Percentiles rank a stretch among this genome's conserved stretches.
Evolutionary conservation across 2,329 filamentous ascomycete genomes (phyloP).

Genomic region (Pseudogymnoascus sp.): DNA sequence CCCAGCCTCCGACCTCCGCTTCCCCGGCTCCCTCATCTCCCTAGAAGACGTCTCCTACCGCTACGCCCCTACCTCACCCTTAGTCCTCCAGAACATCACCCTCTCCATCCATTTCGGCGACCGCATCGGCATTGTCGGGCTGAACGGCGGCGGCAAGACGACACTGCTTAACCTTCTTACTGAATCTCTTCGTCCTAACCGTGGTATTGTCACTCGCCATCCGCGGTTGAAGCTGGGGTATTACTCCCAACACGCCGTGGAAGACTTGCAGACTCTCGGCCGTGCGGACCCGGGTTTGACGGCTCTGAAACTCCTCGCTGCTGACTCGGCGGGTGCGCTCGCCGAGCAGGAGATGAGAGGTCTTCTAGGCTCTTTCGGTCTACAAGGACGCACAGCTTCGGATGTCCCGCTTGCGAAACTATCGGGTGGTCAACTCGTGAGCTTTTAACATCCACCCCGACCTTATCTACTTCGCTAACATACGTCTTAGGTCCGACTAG

Average conservation of each 20-base stretch:
- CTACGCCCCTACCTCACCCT: conserved; percentile 41
- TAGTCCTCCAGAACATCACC: conserved; percentile 52
- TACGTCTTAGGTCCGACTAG: conserved; percentile 51
- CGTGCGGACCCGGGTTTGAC: conserved; percentile 44
- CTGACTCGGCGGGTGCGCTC: conserved; percentile 42
- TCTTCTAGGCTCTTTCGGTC: conserved; percentile 58
- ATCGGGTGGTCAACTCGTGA: conserved; percentile 69
- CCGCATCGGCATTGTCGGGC: conserved; percentile 63
- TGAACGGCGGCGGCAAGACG: conserved; percentile 77
- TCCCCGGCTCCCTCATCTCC: conserved; percentile 64
- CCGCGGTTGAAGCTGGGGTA: conserved; percentile 63
- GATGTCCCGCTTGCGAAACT: conserved; percentile 65
- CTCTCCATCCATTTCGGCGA: conserved; percentile 66
- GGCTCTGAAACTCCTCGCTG: conserved; percentile 53
- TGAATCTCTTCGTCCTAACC: conserved; percentile 47
- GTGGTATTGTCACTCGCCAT: conserved; percentile 56
- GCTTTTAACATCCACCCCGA: neutral
- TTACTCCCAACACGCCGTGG: conserved; percentile 73
- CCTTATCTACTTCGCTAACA: conserved; percentile 23
- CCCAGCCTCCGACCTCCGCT: conserved; percentile 59
- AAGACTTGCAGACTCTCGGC: conserved; percentile 52
- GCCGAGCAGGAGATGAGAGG: conserved; percentile 60
- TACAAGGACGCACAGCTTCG: conserved; percentile 61
- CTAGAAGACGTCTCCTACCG: conserved; percentile 60
- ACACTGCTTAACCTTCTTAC: conserved; percentile 65